Evolutionary conservation across 805 yeast species (phyloP).

Genomic region (Ascoidea tarda): DNA sequence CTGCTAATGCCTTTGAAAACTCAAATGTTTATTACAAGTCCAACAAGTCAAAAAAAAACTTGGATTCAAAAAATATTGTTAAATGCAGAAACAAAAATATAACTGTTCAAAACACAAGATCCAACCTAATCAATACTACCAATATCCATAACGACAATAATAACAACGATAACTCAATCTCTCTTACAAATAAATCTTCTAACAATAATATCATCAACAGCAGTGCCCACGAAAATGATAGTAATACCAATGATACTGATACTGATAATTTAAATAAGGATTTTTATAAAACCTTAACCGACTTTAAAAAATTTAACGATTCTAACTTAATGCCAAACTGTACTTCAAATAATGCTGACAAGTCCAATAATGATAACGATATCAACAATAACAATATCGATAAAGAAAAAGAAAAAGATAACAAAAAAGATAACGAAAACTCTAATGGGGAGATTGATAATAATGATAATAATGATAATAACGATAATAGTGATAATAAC

Average conservation of each 20-base stretch:
- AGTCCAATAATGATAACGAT: too few relatives aligned
- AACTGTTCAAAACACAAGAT: too few relatives aligned
- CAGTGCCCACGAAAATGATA: not conserved
- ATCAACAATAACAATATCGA: too few relatives aligned
- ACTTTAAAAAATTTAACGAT: too few relatives aligned
- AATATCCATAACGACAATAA: constrained; percentile 7
- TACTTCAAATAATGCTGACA: too few relatives aligned
- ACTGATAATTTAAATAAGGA: not conserved
- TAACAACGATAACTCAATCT: not conserved
- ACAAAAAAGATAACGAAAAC: not conserved
- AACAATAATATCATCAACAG: constrained; percentile 2
- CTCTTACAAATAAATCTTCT: not conserved
- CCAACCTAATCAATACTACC: constrained; percentile 1
- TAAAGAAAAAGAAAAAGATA: not conserved
- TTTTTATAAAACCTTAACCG: too few relatives aligned
- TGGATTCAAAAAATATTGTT: constrained; percentile 5
- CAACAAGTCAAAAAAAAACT: not conserved
- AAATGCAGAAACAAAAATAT: constrained; percentile 1
- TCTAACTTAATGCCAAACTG: not conserved
- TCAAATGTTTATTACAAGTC: not conserved
- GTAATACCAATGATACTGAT: not conserved
- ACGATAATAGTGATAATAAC: not conserved
- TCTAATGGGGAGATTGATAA: not conserved
- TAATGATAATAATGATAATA: not conserved
- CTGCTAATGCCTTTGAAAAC: constrained; percentile 13